These are phyloP conservation scores for Penicillium sp. DNA, from an alignment of 2,329 filamentous ascomycete genomes.

Conservation along the genomic window DNA sequence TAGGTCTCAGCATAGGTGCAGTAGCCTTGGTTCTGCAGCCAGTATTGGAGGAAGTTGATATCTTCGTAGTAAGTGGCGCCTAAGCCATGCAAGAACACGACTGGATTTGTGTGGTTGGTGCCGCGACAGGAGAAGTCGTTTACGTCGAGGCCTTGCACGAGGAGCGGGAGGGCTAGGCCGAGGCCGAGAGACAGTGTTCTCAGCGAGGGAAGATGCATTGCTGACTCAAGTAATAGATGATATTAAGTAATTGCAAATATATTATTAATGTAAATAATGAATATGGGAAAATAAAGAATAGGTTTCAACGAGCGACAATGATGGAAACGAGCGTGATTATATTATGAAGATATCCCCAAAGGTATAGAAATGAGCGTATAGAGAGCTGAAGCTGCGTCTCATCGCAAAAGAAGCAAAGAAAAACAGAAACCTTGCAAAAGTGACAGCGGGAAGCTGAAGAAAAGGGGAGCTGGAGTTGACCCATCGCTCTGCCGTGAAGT, in stretches of 20 bases:
- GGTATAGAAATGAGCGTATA: not conserved
- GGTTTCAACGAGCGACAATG: not conserved
- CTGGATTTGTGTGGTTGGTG: constrained; percentile 34
- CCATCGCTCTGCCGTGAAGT: not conserved
- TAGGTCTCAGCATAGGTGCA: constrained; percentile 51
- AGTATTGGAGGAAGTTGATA: constrained; percentile 41
- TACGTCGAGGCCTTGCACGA: constrained; percentile 27
- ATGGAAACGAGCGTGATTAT: not conserved
- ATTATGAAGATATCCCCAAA: not conserved
- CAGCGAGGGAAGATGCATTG: constrained; percentile 25
- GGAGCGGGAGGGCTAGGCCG: constrained; percentile 13
- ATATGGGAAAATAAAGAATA: not conserved
- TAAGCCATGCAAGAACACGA: constrained; percentile 44
- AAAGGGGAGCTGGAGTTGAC: not conserved
- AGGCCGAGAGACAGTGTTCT: constrained; percentile 12
- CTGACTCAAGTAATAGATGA: not conserved
- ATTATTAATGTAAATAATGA: not conserved
- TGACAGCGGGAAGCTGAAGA: not conserved
- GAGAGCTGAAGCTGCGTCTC: not conserved
- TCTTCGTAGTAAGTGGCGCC: constrained; percentile 46
- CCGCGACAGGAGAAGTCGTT: constrained; percentile 44
- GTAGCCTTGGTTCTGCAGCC: constrained; percentile 44
- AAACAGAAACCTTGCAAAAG: not conserved
- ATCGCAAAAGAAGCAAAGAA: not conserved
- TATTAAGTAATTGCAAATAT: not conserved